Conservation (phyloP, 2,329 filamentous ascomycete species). For the Xylariaceae sp. region DNA sequence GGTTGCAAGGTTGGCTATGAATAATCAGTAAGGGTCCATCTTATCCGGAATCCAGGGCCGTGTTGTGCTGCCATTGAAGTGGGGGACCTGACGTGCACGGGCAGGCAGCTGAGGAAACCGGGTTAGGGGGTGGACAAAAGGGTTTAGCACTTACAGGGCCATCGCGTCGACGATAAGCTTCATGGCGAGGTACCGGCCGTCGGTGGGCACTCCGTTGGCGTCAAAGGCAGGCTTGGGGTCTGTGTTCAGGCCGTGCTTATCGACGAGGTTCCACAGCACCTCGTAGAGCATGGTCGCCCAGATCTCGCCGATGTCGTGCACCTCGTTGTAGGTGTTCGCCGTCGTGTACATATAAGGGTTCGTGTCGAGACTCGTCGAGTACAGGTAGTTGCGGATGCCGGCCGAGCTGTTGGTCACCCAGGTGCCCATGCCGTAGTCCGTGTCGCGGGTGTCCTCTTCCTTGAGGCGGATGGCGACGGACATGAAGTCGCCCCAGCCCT, state of each 20-base stretch:
- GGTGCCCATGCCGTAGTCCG: conserved; percentile 41
- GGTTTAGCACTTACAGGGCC: conserved; percentile 34
- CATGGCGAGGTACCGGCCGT: conserved; percentile 44
- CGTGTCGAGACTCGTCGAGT: conserved; percentile 40
- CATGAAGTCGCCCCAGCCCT: conserved; percentile 48
- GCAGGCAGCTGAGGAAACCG: no score
- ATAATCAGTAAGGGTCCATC: conserved; percentile 2
- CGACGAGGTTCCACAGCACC: conserved; percentile 49
- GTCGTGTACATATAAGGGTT: conserved; percentile 44
- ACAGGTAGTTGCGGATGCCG: conserved; percentile 42
- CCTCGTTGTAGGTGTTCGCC: conserved; percentile 34
- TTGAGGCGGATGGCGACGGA: conserved; percentile 45
- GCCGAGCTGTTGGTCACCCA: conserved; percentile 38
- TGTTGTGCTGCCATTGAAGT: no score
- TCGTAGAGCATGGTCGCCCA: conserved; percentile 50
- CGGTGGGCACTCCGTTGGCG: conserved; percentile 40
- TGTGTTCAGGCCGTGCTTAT: conserved; percentile 45
- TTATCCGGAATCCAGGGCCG: no score
- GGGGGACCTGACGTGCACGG: no score
- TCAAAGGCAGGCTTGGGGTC: conserved; percentile 35
- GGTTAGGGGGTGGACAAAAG: no score
- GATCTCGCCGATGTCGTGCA: conserved; percentile 43
- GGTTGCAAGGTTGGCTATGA: conserved; percentile 44
- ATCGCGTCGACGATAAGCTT: conserved; percentile 46
- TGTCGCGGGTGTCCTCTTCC: conserved; percentile 39